Percentiles rank a stretch among this genome's conserved stretches.
Evolutionary conservation across 2,329 filamentous ascomycete species (phyloP).

Genomic region (Clonostachys rosea): DNA sequence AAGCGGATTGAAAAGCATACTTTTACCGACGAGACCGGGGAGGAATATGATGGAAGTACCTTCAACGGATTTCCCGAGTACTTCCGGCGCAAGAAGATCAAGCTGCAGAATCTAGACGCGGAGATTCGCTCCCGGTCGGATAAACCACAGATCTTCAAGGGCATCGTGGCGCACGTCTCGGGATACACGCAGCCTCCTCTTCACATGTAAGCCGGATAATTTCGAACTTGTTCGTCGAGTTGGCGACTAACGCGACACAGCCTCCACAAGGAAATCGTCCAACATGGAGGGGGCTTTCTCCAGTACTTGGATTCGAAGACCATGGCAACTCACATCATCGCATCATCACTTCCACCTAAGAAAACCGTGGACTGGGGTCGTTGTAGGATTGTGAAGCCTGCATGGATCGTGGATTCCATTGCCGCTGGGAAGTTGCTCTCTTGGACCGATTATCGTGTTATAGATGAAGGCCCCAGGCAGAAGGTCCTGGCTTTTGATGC

Average conservation of each 20-base stretch:
- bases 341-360: slow-evolving; percentile 84
- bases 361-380: slow-evolving; percentile 83
- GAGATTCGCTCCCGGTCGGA: slow-evolving; percentile 66
- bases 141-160: slow-evolving; percentile 83
- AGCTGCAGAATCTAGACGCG: slow-evolving; percentile 89
- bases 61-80: slow-evolving; percentile 93
- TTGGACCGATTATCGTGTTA: slow-evolving; percentile 79
- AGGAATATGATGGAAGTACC: slow-evolving; percentile 82
- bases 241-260: slow-evolving; percentile 14
- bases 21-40: slow-evolving; percentile 78
- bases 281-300: slow-evolving; percentile 89
- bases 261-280: slow-evolving; percentile 81
- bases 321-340: slow-evolving; percentile 92
- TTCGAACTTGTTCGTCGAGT: background rate
- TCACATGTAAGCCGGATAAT: slow-evolving; percentile 52
- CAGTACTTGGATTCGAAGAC: slow-evolving; percentile 96
- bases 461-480: slow-evolving; percentile 81
- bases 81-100: slow-evolving; percentile 93
- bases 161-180: slow-evolving; percentile 85
- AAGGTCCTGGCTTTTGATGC: slow-evolving; percentile 63
- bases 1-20: slow-evolving; percentile 61
- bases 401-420: slow-evolving; percentile 91
- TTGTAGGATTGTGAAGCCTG: slow-evolving; percentile 90
- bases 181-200: slow-evolving; percentile 94
- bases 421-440: slow-evolving; percentile 74